phyloP scores from a whole-genome alignment of 495 filamentous ascomycete genomes.

The Acidomyces sp. region DNA sequence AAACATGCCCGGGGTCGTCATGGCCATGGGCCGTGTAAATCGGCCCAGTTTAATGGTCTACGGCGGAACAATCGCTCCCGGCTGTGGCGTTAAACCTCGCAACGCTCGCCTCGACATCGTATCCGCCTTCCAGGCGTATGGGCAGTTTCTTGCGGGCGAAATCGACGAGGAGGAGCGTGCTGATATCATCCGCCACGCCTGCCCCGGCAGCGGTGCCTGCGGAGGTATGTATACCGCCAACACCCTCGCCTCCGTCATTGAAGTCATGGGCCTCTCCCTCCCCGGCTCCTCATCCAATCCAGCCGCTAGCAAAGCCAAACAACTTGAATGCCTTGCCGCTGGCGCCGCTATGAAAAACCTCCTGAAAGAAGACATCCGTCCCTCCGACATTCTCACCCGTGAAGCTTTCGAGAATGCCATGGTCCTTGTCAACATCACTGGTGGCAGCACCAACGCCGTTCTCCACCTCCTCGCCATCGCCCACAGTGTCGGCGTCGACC shows the following conservation, averaged over 20 bases:
- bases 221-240: slow-evolving; percentile 99
- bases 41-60: slow-evolving; percentile 93
- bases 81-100: slow-evolving; percentile 53
- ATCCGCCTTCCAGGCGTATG: slow-evolving; percentile 95
- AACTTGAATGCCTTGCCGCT: slow-evolving; percentile 69
- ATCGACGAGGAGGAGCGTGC: slow-evolving; percentile 82
- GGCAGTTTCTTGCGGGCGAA: slow-evolving; percentile 81
- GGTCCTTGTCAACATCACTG: slow-evolving; percentile 87
- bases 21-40: slow-evolving; percentile 95
- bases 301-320: slow-evolving; percentile 74
- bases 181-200: slow-evolving; percentile 90
- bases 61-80: slow-evolving; percentile 86
- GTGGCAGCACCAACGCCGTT: slow-evolving; percentile 93
- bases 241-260: slow-evolving; percentile 96
- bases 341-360: slow-evolving; percentile 79
- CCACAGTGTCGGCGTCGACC: slow-evolving; percentile 80
- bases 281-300: slow-evolving; percentile 88
- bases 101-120: slow-evolving; percentile 81
- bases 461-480: slow-evolving; percentile 95
- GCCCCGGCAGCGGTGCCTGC: slow-evolving; percentile 85
- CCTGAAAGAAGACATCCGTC: slow-evolving; percentile 76
- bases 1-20: slow-evolving; percentile 98
- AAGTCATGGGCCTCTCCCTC: slow-evolving; percentile 89
- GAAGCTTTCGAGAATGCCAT: slow-evolving; percentile 95
- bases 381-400: slow-evolving; percentile 78